These are phyloP conservation scores for Noccaea bulbosa DNA, from an alignment of 345 rosid species.

Conservation along the genomic window DNA sequence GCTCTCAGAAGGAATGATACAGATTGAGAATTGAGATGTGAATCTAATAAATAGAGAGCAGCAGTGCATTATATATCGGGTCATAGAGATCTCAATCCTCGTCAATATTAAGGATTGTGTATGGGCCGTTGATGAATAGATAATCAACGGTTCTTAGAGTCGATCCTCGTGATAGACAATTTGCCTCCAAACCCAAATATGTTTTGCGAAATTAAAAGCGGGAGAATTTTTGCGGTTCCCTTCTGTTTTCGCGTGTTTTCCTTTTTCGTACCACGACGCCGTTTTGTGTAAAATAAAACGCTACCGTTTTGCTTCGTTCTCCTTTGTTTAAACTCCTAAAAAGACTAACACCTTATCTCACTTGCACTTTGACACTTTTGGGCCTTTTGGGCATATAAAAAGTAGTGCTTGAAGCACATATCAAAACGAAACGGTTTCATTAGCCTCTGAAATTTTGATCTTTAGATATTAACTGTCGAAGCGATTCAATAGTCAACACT, in stretches of 20 bases:
- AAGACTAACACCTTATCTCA: too few relatives aligned
- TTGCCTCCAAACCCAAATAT: neutral
- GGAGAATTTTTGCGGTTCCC: constrained; percentile 5
- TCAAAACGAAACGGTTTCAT: too few relatives aligned
- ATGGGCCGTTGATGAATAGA: constrained; percentile 18
- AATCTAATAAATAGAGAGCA: neutral
- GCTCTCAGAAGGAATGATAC: neutral
- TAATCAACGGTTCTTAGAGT: constrained; percentile 29
- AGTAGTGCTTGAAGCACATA: too few relatives aligned
- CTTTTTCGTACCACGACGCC: neutral
- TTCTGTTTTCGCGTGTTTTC: neutral
- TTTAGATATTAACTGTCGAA: too few relatives aligned
- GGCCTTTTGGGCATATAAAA: too few relatives aligned
- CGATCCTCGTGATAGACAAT: constrained; percentile 27
- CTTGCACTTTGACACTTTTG: too few relatives aligned
- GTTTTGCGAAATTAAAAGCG: constrained; percentile 4
- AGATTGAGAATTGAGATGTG: neutral
- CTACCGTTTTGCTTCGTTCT: neutral
- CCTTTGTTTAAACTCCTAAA: too few relatives aligned
- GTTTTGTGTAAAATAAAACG: neutral
- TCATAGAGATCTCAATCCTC: neutral
- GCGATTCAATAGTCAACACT: too few relatives aligned
- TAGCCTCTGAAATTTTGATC: too few relatives aligned
- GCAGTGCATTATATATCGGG: neutral
- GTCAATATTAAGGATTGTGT: neutral